Percentiles rank a stretch among this genome's conserved stretches.
Evolutionary conservation across 73 alveolate genomes (phyloP).

Genomic region (Symbiodinium natans): DNA sequence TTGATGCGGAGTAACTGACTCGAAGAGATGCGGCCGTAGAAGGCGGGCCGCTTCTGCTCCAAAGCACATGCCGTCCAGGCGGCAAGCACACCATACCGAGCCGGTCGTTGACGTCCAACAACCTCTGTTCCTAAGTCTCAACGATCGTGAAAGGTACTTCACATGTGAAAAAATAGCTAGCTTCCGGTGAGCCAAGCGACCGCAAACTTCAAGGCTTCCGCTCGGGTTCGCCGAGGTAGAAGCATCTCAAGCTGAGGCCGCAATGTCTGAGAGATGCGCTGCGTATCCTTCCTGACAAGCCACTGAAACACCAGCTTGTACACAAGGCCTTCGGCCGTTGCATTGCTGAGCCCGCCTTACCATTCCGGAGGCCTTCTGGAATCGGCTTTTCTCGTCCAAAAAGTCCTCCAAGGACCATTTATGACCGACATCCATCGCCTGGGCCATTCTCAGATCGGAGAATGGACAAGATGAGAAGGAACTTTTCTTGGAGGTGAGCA

Average conservation of each 20-base stretch:
- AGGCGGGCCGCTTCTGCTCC: not conserved
- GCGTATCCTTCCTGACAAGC: not conserved
- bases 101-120: not conserved
- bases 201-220: not conserved
- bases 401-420: not conserved
- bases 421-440: not conserved
- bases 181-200: not conserved
- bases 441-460: not conserved
- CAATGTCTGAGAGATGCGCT: not conserved
- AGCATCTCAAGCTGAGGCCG: not conserved
- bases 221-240: not conserved
- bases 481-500: not conserved
- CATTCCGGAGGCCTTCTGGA: not conserved
- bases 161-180: not conserved
- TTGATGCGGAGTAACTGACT: not conserved
- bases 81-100: not conserved
- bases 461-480: not conserved
- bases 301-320: not conserved
- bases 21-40: not conserved
- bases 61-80: not conserved
- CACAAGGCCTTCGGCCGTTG: not conserved
- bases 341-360: not conserved
- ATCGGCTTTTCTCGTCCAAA: not conserved
- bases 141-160: not conserved
- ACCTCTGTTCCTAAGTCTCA: not conserved